Evolutionary conservation across 2,329 filamentous ascomycete species (phyloP), one percentile per base, ranked within the genome.

Genomic region (Penicillium sp.): DNA sequence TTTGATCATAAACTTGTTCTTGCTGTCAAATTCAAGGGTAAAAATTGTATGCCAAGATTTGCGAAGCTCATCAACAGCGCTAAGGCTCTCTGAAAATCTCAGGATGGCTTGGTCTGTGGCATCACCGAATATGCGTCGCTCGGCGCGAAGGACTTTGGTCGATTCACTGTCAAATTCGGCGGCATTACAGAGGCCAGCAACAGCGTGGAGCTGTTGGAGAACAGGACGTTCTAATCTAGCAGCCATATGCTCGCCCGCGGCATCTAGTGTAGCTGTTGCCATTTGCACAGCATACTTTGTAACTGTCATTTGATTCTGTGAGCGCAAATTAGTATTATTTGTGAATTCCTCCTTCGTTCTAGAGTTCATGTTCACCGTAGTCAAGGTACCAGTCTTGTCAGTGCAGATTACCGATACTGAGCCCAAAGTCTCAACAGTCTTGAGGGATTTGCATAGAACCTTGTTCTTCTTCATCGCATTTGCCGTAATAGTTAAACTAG

Each of bases 1-100:
- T 31, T 84, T 81, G 53, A 92, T 82, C 85, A 91, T 92, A 68
- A 86, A 92, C 72, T 92, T 92, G 75, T 91, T 92, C 77, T 90
- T 90, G 74, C 87, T 90, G 75, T 92, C 92, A 71, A 92, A 92
- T 0, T 87, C 83, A 26, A 90, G 76, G 51, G 88, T 85, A 62
- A 85, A 91, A 2, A 82, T 80, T 50, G 82, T 85, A 49, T 81
- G 81, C 87, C 87, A 91, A 59, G 81, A 77, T 14, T 79, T 77
- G 7, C 85, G 82, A 5, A 88, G 74, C 49, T 87, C 81, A 0
- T 79, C 72, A 0, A 89, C 84, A 0, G 83, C 75, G 0, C 82
- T 82, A 45, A 92, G 77, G 3, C 77, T 76, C 69, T 92, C 88
- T 0, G 88, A 85, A 53, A 92, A 87, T 52, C 88, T 82, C 6